Conservation (phyloP, 2,329 filamentous ascomycete species). For the Drechslera avenae region DNA sequence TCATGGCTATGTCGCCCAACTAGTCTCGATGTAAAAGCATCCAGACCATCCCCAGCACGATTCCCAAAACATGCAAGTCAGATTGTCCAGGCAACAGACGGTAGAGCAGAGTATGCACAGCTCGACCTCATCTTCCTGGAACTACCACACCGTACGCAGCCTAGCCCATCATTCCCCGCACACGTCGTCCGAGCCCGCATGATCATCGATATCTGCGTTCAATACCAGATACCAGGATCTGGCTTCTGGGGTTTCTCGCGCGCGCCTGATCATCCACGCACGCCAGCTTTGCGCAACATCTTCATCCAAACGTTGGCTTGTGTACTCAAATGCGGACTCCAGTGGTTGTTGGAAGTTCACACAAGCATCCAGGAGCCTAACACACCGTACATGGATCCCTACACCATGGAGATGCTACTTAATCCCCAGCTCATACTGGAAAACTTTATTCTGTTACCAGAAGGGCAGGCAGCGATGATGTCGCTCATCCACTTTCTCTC, state of each 20-base stretch:
- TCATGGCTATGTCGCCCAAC: constrained; percentile 43
- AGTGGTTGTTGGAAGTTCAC: constrained; percentile 48
- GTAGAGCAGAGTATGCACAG: constrained; percentile 47
- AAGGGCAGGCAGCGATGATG: constrained; percentile 26
- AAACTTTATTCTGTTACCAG: constrained; percentile 40
- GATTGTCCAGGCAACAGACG: constrained; percentile 39
- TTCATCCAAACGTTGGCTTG: constrained; percentile 52
- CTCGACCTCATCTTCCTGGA: constrained; percentile 50
- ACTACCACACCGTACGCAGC: constrained; percentile 34
- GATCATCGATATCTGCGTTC: constrained; percentile 45
- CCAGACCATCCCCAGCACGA: constrained; percentile 12
- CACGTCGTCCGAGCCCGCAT: constrained; percentile 40
- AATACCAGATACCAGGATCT: constrained; percentile 27
- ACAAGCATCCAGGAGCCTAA: constrained; percentile 30
- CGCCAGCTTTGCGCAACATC: constrained; percentile 48
- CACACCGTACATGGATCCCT: constrained; percentile 14
- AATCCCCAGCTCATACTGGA: constrained; percentile 46
- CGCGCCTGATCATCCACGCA: constrained; percentile 38
- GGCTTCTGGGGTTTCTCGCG: constrained; percentile 38
- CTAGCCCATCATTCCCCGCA: constrained; percentile 34
- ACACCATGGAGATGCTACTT: constrained; percentile 32
- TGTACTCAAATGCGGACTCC: constrained; percentile 47
- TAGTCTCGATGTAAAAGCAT: constrained; percentile 25
- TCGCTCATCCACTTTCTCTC: constrained; percentile 27
- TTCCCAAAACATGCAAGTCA: constrained; percentile 18